phyloP scores from a whole-genome alignment of 2,329 filamentous ascomycete species.

The Botrytis pseudocinerea region DNA sequence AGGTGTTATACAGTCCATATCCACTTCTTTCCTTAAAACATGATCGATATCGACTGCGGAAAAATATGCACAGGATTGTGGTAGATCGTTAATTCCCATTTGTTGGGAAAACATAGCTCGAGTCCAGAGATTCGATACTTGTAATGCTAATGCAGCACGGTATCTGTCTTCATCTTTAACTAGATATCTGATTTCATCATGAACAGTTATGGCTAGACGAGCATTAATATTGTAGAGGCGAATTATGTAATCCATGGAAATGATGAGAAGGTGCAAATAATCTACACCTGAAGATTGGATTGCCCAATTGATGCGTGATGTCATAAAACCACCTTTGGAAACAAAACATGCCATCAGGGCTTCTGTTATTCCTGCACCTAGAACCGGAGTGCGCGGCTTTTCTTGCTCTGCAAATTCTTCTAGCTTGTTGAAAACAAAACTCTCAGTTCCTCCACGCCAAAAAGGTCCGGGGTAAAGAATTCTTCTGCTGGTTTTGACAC shows the following conservation, averaged over 20 bases:
- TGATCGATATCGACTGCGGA: slow-evolving; percentile 93
- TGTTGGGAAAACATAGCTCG: slow-evolving; percentile 97
- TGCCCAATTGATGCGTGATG: slow-evolving; percentile 97
- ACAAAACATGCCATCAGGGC: slow-evolving; percentile 87
- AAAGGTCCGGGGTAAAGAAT: slow-evolving; percentile 72
- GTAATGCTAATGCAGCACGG: slow-evolving; percentile 84
- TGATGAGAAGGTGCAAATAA: slow-evolving; percentile 90
- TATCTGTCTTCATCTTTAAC: slow-evolving; percentile 86
- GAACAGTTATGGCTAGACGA: slow-evolving; percentile 88
- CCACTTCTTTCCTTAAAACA: slow-evolving; percentile 94
- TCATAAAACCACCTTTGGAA: slow-evolving; percentile 88
- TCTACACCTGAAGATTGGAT: slow-evolving; percentile 97
- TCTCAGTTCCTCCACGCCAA: slow-evolving; percentile 95
- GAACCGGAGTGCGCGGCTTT: slow-evolving; percentile 81
- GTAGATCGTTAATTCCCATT: slow-evolving; percentile 91
- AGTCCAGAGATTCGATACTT: slow-evolving; percentile 95
- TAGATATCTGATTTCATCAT: slow-evolving; percentile 95
- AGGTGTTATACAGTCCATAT: slow-evolving; percentile 96
- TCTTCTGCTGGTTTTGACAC: slow-evolving; percentile 77
- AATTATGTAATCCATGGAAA: slow-evolving; percentile 91
- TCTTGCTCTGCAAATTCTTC: slow-evolving; percentile 98
- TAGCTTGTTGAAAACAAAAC: slow-evolving; percentile 96
- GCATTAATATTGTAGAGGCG: slow-evolving; percentile 82
- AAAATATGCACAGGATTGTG: slow-evolving; percentile 93
- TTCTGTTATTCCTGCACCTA: slow-evolving; percentile 94